phyloP scores from a whole-genome alignment of 1,284 basidiomycete genomes.

The Ganoderma boninense region DNA sequence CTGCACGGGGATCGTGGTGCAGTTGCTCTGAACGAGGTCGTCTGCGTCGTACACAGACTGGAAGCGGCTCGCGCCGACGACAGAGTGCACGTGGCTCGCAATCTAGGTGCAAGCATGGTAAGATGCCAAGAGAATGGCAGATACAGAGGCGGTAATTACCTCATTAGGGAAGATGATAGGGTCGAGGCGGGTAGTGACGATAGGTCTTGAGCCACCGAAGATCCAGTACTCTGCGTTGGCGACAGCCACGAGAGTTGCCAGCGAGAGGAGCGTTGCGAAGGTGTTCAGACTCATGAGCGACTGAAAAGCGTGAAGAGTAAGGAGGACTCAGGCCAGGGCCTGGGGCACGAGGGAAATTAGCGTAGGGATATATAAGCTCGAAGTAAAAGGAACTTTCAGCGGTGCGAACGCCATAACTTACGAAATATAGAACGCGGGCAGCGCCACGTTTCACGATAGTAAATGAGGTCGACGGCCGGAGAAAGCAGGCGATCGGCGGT shows the following conservation, averaged over 20 bases:
- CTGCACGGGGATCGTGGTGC: slow-evolving; percentile 37
- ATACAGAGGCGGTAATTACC: slow-evolving; percentile 22
- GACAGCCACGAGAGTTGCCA: slow-evolving; percentile 28
- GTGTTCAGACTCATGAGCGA: neutral
- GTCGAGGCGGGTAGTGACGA: slow-evolving; percentile 40
- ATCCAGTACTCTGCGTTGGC: slow-evolving; percentile 38
- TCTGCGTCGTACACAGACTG: slow-evolving; percentile 34
- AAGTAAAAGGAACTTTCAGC: neutral
- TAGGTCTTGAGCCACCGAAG: slow-evolving; percentile 36
- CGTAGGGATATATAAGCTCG: neutral
- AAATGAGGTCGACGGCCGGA: neutral
- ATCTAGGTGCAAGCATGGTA: slow-evolving; percentile 14
- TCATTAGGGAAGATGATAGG: slow-evolving; percentile 38
- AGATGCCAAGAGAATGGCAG: neutral
- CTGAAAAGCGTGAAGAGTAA: neutral
- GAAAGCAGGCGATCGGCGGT: neutral
- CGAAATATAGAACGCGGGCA: neutral
- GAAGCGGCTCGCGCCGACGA: slow-evolving; percentile 40
- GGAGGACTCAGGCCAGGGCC: neutral
- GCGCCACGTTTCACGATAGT: neutral
- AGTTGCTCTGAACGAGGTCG: slow-evolving; percentile 32
- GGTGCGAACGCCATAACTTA: too few relatives aligned
- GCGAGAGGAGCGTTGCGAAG: slow-evolving; percentile 27
- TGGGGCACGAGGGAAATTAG: neutral
- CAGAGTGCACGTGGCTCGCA: slow-evolving; percentile 40